Conservation (phyloP, 2,329 filamentous ascomycete genomes). For the Penicillium capsulatum region DNA sequence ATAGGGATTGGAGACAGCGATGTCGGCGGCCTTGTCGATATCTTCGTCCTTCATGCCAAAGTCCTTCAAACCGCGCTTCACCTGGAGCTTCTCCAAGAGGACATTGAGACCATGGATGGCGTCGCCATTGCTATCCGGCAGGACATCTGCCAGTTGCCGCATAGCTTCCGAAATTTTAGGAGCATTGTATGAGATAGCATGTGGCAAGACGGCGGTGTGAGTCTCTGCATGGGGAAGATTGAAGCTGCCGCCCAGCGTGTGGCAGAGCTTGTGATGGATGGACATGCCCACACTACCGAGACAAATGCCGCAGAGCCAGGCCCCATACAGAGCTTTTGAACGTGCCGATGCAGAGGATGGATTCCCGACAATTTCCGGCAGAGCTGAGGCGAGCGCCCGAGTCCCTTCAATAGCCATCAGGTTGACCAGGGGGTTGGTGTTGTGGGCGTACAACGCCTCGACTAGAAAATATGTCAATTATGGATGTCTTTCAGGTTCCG, state of each 20-base stretch:
- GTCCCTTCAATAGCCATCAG: constrained; percentile 58
- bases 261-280: constrained; percentile 65
- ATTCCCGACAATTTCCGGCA: constrained; percentile 51
- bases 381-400: constrained; percentile 49
- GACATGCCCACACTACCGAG: constrained; percentile 59
- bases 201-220: constrained; percentile 60
- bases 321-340: constrained; percentile 56
- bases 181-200: constrained; percentile 61
- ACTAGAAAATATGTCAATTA: constrained; percentile 34
- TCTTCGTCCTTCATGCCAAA: constrained; percentile 59
- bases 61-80: constrained; percentile 51
- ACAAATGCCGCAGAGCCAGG: constrained; percentile 61
- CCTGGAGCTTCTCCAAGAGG: constrained; percentile 51
- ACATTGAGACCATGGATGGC: constrained; percentile 56
- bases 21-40: constrained; percentile 57
- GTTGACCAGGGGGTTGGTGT: constrained; percentile 58
- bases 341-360: constrained; percentile 47
- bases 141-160: constrained; percentile 49
- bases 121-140: constrained; percentile 57
- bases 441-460: constrained; percentile 60
- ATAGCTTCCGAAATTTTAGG: constrained; percentile 52
- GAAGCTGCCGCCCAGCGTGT: constrained; percentile 61
- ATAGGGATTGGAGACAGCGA: constrained; percentile 57
- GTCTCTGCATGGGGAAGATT: constrained; percentile 63
- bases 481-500: not conserved